These are phyloP conservation scores for Salvia hispanica DNA, from an alignment of 257 asterid genomes.

Conservation along the genomic window DNA sequence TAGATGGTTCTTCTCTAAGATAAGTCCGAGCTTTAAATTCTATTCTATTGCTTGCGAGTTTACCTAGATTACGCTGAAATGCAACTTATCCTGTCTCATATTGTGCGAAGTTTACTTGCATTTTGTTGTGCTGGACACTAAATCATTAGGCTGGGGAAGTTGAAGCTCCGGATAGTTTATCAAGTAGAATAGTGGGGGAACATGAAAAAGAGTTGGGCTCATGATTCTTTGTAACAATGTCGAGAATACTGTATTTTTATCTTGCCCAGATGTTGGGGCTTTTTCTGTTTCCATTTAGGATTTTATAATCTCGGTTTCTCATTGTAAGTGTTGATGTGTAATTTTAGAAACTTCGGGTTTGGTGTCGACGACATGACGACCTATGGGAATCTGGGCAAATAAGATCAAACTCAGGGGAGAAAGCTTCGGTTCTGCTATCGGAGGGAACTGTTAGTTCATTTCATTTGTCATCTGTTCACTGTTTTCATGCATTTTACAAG, in stretches of 20 bases:
- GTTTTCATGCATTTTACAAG: slow-evolving; percentile 20
- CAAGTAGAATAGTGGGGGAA: slow-evolving; percentile 1
- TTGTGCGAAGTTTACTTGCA: neutral
- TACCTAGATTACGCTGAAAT: slow-evolving; percentile 1
- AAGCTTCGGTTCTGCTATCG: slow-evolving; percentile 57
- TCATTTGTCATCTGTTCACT: slow-evolving; percentile 20
- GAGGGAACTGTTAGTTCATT: slow-evolving; percentile 71
- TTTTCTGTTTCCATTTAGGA: slow-evolving; percentile 11
- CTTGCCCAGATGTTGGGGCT: slow-evolving; percentile 4
- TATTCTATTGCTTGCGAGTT: neutral
- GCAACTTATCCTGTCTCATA: neutral
- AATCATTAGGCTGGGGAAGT: no score
- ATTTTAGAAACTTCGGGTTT: slow-evolving; percentile 74
- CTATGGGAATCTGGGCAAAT: slow-evolving; percentile 77
- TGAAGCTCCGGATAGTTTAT: slow-evolving; percentile 15
- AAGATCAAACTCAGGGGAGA: slow-evolving; percentile 75
- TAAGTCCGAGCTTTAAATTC: neutral
- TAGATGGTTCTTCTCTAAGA: slow-evolving; percentile 5
- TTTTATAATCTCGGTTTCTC: slow-evolving; percentile 17
- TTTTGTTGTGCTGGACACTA: no score
- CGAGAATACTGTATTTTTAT: slow-evolving; percentile 9
- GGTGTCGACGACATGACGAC: slow-evolving; percentile 65
- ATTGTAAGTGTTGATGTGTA: slow-evolving; percentile 8
- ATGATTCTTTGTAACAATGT: neutral
- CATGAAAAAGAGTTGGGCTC: neutral